Evolutionary conservation across 257 asterid species (phyloP), one percentile per base, ranked within the genome.

Genomic region (Scutellaria barbata): DNA sequence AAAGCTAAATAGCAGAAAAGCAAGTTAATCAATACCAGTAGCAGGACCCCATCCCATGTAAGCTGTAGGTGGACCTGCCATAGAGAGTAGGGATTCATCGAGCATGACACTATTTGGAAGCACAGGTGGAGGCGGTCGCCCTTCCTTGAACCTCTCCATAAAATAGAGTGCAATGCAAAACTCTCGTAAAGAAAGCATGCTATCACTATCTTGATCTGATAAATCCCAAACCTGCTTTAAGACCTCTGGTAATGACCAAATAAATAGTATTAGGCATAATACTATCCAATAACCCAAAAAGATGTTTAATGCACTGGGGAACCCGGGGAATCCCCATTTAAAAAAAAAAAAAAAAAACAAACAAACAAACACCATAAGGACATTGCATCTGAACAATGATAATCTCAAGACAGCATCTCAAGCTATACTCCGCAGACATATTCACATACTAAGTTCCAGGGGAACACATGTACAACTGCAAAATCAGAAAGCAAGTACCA

Each of bases 181-280:
- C 84, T 94, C 99, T 84, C 99, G 90, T 77, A 94, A 79, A 59
- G 97, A 86, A 64, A 94, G 96, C 96, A 92, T 92, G 89, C 97
- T 88, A 81, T 94, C 99, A 75, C 73, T 82, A 79, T 94, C 99
- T 88, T 91, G 96, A 81, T 91, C 99, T 13, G 99, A 86, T 80
- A 94, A 80, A 81, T 94, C 99, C 99, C 99, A 94, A 30, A 94
- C 87, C 88, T 94, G 96, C 93, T 91, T 94, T 76, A 91, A 80
- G 79, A 89, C 88, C 92, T 94, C 99, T 94, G 96, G 42, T 63
- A 83, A 81, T 81, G 66, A 66, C 51, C 74, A 78, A 68, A 74
- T 55, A 66, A 66, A 59, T 25, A 62, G 61, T 61, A 66, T 68
- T 66, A 6, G 76, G 74, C 67, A 69, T 66, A 76, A 68, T 55